Evolutionary conservation across 352 stramenopile species (phyloP).

Genomic region (Thraustochytrium sp.): DNA sequence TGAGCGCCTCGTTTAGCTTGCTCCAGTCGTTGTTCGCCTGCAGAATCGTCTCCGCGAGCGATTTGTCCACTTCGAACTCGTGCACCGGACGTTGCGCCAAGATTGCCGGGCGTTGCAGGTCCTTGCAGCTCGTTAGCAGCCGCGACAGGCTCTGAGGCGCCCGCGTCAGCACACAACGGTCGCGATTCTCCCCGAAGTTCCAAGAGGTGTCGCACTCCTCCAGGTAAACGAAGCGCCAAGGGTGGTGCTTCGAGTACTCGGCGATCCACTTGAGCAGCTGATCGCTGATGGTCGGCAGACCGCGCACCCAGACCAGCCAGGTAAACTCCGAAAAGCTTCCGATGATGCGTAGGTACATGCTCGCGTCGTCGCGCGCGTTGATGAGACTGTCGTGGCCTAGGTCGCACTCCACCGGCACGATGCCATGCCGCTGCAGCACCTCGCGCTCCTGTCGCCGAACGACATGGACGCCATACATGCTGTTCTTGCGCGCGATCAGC

Average conservation of each 20-base stretch:
- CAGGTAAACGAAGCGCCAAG: conserved; percentile 30
- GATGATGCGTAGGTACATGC: conserved; percentile 38
- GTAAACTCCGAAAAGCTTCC: conserved; percentile 40
- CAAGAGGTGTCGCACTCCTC: conserved; percentile 36
- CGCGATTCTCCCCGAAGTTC: conserved; percentile 41
- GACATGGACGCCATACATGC: conserved; percentile 33
- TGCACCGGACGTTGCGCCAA: conserved; percentile 21
- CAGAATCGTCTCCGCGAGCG: conserved; percentile 16
- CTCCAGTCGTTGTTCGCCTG: neutral
- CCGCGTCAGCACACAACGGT: conserved; percentile 24
- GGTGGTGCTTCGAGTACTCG: conserved; percentile 34
- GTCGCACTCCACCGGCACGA: conserved; percentile 29
- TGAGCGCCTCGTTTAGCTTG: neutral
- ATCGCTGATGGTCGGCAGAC: conserved; percentile 12
- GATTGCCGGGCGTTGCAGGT: conserved; percentile 5
- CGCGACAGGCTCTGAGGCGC: neutral
- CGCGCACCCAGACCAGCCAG: conserved; percentile 35
- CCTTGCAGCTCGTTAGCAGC: conserved; percentile 17
- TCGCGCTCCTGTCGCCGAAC: conserved; percentile 29
- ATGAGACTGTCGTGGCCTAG: conserved; percentile 32
- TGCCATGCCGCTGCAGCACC: neutral
- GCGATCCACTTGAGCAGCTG: conserved; percentile 39
- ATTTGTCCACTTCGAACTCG: conserved; percentile 31
- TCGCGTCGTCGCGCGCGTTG: conserved; percentile 27
- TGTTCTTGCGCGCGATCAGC: conserved; percentile 33